Evolutionary conservation across 2,329 filamentous ascomycete genomes (phyloP).

Genomic region (Beauveria bassiana): DNA sequence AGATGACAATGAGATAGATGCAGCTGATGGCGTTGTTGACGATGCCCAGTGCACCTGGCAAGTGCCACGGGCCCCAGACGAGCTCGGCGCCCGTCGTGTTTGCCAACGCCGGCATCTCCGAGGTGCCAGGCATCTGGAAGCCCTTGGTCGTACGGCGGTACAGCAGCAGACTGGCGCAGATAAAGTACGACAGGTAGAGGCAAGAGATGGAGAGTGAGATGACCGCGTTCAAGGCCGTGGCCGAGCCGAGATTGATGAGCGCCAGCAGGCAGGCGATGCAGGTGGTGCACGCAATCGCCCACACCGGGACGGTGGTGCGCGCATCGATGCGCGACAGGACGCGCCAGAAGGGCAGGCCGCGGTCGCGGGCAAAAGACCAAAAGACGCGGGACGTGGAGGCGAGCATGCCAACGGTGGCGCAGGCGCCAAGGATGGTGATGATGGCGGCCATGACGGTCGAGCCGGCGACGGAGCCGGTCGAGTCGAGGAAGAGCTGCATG

Average conservation of each 20-base stretch:
- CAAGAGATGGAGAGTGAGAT: slow-evolving; percentile 24
- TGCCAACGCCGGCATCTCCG: slow-evolving; percentile 21
- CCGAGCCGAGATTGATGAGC: slow-evolving; percentile 26
- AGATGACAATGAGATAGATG: slow-evolving; percentile 43
- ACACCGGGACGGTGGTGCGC: slow-evolving; percentile 22
- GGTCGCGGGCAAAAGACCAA: slow-evolving; percentile 41
- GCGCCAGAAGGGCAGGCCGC: slow-evolving; percentile 24
- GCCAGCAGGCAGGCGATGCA: slow-evolving; percentile 22
- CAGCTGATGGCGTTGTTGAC: slow-evolving; percentile 48
- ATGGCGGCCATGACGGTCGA: slow-evolving; percentile 43
- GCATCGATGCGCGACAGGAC: slow-evolving; percentile 19
- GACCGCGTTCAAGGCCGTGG: slow-evolving; percentile 23
- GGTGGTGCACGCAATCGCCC: slow-evolving; percentile 21
- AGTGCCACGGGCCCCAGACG: slow-evolving; percentile 47
- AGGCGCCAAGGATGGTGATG: slow-evolving; percentile 39
- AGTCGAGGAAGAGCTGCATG: slow-evolving; percentile 49
- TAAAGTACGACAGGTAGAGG: slow-evolving; percentile 25
- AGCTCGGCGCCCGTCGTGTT: slow-evolving; percentile 23
- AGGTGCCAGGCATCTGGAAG: slow-evolving; percentile 18
- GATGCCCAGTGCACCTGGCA: slow-evolving; percentile 42
- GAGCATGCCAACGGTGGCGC: slow-evolving; percentile 44
- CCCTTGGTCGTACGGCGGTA: slow-evolving; percentile 24
- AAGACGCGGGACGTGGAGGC: slow-evolving; percentile 50
- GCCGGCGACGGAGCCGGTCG: slow-evolving; percentile 38
- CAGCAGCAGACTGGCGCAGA: slow-evolving; percentile 21